Base-by-base conservation (phyloP, 768 basidiomycete species). In the Rhodotorula paludigena region DNA sequence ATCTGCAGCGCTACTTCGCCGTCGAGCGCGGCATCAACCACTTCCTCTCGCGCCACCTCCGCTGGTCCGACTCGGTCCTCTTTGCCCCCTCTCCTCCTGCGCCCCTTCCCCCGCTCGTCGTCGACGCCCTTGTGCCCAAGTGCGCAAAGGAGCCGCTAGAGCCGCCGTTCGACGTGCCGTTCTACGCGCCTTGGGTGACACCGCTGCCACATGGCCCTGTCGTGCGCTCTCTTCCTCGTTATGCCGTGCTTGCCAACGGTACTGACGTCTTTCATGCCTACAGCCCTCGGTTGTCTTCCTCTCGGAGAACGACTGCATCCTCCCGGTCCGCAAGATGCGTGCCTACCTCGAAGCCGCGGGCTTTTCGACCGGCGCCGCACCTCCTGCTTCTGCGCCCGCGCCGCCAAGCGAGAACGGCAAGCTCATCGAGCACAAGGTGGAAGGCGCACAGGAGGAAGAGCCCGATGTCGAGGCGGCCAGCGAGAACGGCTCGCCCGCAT, bases 1-100 rank as follows among this genome's bases (percentile, higher is more conserved):
- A 28, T 28, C n/a, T 16, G 5, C 57, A 66, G 65, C 63, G 63
- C 56, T 72, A 67, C 66, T 72, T 72, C 33, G 57, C 70, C 15
- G 51, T 55, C 25, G 70, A 72, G 45, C 47, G 63, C 20, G 70
- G 70, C 25, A 72, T 72, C 70, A 63, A 48, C 36, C 66, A 67
- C 52, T 72, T 57, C 60, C 32, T 72, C 28, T 54, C 60, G 8
- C 62, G 66, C 0, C 66, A 72, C 55, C 51, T 68, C n/a, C 48
- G 60, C 25, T 72, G 70, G 70, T 51, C 55, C 23, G 57, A 66
- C 51, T 48, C 59, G n/a, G 63, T 60, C 30, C 20, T 67, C 25
- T 72, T 72, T 32, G 38, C 30, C 1, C 57, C 63, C 1, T 20
- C 30, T 3, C 44, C 65, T 0, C 55, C 45, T 25, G 63, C 63